Base-by-base conservation (phyloP, 2,329 filamentous ascomycete genomes). In the Lasiodiplodia gonubiensis region DNA sequence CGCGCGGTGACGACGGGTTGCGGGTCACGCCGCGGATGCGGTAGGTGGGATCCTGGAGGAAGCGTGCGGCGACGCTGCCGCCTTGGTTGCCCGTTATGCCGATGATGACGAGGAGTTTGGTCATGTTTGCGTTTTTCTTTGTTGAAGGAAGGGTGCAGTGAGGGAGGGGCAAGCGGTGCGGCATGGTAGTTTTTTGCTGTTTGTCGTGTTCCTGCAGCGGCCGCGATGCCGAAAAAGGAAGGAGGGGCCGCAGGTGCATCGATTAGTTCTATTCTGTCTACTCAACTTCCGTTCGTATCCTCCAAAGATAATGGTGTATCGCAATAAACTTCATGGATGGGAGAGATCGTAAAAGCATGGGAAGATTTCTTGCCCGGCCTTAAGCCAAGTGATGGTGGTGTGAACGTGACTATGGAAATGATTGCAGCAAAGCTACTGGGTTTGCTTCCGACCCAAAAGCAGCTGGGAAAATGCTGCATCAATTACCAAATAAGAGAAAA, bases 21-120 rank as follows among this genome's bases (percentile, higher is more conserved):
- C 88, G 84, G 2, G 87, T 87, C 23, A 89, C 79, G 55, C 80
- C 88, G 35, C 87, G 85, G 48, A 90, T 78, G 5, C 78, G 74
- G 53, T 80, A 77, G n/a, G 78, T 80, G 0, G 83, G 75, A 71
- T 80, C 77, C 27, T 73, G 70, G 12, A 84, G 78, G 21, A 86
- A 74, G 48, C 73, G 71, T 37, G 78, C 74, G 61, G 86, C 83
- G 54, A 89, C 80, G 10, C 85, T 86, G 69, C 85, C 84, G 59
- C 88, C 88, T 55, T 68, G 67, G 52, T 67, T 66, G 33, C 76
- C 76, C 5, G 75, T 76, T 23, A 74, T 74, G 51, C 75, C 75
- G 51, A 78, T 72, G 68, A 78, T 65, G 54, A 72, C 73, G 60
- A 78, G 68, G 61, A 73, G 69, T 12, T 71, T 66, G 51, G 57